Percentiles rank a stretch among this genome's conserved stretches.
Evolutionary conservation across 2,329 filamentous ascomycete species (phyloP).

Genomic region (Dactylellina drechsleri): DNA sequence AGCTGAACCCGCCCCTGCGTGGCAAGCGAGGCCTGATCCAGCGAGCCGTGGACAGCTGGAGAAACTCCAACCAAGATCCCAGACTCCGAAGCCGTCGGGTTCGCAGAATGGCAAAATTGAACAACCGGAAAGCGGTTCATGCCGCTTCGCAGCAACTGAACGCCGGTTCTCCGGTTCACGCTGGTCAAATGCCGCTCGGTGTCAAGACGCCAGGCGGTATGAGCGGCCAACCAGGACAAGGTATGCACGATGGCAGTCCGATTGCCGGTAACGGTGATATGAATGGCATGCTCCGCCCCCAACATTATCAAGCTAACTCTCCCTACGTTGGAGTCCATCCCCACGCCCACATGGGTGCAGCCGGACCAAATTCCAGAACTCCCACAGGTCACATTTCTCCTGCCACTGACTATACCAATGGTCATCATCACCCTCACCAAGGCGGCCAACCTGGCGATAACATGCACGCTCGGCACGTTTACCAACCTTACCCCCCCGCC

Average conservation of each 20-base stretch:
- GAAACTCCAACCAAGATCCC: slow-evolving; percentile 97
- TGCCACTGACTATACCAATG: slow-evolving; percentile 62
- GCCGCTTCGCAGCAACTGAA: slow-evolving; percentile 66
- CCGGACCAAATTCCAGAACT: slow-evolving; percentile 57
- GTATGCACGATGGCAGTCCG: slow-evolving; percentile 54
- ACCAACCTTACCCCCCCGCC: slow-evolving; percentile 73
- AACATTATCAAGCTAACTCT: slow-evolving; percentile 57
- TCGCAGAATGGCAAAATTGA: slow-evolving; percentile 95
- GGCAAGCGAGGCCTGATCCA: slow-evolving; percentile 97
- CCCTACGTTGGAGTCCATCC: slow-evolving; percentile 57
- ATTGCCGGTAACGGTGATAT: slow-evolving; percentile 57
- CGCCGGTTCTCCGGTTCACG: slow-evolving; percentile 58
- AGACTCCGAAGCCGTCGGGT: slow-evolving; percentile 89
- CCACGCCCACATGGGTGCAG: slow-evolving; percentile 56
- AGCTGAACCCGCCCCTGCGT: slow-evolving; percentile 87
- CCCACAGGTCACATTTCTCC: slow-evolving; percentile 59
- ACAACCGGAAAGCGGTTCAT: slow-evolving; percentile 79
- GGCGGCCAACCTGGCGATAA: slow-evolving; percentile 73
- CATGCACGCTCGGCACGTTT: slow-evolving; percentile 78
- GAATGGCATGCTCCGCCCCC: slow-evolving; percentile 58
- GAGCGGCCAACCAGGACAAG: slow-evolving; percentile 54
- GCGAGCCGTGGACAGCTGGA: slow-evolving; percentile 96
- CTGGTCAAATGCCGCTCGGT: slow-evolving; percentile 49
- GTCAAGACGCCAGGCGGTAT: slow-evolving; percentile 39
- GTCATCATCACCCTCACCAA: slow-evolving; percentile 74